A percentile compares a stretch with the other conserved stretches of the same genome.
Conservation (phyloP, 345 rosid genomes). For the Lagerstroemia speciosa region DNA sequence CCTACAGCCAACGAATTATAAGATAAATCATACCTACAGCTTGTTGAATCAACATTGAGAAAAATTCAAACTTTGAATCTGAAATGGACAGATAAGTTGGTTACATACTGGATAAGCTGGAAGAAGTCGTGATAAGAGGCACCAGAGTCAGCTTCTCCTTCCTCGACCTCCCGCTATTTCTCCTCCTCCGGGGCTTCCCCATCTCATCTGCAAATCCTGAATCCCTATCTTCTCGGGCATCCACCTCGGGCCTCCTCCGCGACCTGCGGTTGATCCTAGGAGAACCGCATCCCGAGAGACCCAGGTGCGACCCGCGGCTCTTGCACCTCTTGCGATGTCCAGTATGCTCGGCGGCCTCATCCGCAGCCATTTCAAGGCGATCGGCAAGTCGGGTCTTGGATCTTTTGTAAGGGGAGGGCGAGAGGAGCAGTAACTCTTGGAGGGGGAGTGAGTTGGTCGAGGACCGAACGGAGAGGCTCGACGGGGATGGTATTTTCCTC, state of each 20-base stretch:
- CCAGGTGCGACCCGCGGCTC: slow-evolving; percentile 40
- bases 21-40: neutral
- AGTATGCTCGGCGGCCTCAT: slow-evolving; percentile 27
- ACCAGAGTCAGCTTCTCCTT: slow-evolving; percentile 60
- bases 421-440: slow-evolving; percentile 50
- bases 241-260: slow-evolving; percentile 56
- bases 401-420: slow-evolving; percentile 54
- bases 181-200: slow-evolving; percentile 43
- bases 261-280: slow-evolving; percentile 52
- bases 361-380: slow-evolving; percentile 55
- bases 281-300: slow-evolving; percentile 33
- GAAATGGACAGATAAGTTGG: neutral
- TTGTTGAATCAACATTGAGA: neutral
- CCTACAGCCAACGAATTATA: neutral
- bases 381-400: slow-evolving; percentile 61
- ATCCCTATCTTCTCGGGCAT: slow-evolving; percentile 60
- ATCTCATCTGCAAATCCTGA: slow-evolving; percentile 36
- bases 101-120: slow-evolving; percentile 39
- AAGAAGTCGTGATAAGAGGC: slow-evolving; percentile 35
- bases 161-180: slow-evolving; percentile 42
- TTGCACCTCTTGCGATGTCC: slow-evolving; percentile 51
- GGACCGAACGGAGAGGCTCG: slow-evolving; percentile 30
- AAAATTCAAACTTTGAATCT: neutral
- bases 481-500: slow-evolving; percentile 33
- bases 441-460: slow-evolving; percentile 14